Evolutionary conservation across 306 rosid genomes (phyloP), one percentile per base, ranked within the genome.

Genomic region (Glycine soja): DNA sequence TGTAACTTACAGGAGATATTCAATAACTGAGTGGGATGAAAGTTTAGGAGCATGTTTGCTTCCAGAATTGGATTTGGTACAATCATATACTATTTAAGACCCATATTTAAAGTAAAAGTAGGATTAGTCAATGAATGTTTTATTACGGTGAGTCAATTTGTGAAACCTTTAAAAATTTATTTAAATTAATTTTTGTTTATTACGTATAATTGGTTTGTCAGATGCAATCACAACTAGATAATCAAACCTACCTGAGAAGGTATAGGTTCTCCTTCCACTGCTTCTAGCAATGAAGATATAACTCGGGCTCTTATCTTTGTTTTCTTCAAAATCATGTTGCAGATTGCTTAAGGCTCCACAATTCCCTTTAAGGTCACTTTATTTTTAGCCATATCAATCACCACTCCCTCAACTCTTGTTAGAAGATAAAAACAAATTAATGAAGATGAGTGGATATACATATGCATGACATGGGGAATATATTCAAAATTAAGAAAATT

Each of bases 231-330:
- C n/a, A n/a, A n/a, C n/a, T n/a, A n/a, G n/a, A n/a, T n/a, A n/a
- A n/a, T n/a, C n/a, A n/a, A n/a, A n/a, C n/a, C n/a, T 65, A 92
- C 97, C 92, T 92, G 97, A 81, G 89, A 91, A 51, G 96, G 90
- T 8, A 88, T 80, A 63, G 97, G 86, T 67, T 90, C 94, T 81
- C 92, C 93, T 89, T 88, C 96, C 65, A 87, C 96, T 69, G 92
- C 84, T 43, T 85, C 82, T 70, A 93, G 96, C 74, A 92, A 81
- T 61, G 97, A 96, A 74, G 98, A 92, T 80, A 92, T 77, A 53
- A 94, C 90, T 70, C 66, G 80, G 57, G 89, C 92, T 70, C 16
- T 81, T 85, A 96, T 90, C 77, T 86, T 94, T 7, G 93, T 84
- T 78, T 79, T 94, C 82, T 91, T 91, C 52, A 81, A 87, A 80